Conservation (phyloP, 169 alveolate genomes). For the Plasmodium adleri region DNA sequence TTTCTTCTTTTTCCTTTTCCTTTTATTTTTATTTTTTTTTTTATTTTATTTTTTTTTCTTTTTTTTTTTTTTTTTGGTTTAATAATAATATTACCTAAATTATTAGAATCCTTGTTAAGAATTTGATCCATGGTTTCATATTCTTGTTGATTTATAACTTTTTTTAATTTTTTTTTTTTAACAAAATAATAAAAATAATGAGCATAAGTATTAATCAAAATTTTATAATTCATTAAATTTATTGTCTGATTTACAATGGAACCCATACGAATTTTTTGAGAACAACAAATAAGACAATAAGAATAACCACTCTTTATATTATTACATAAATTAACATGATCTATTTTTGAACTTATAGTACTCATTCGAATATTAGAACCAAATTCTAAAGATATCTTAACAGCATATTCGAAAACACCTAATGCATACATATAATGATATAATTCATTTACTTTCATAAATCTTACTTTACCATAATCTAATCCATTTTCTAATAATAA, state of each 20-base stretch:
- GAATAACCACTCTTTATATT: slow-evolving; percentile 42
- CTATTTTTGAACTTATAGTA: slow-evolving; percentile 1
- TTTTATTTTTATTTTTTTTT: neutral
- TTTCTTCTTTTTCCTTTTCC: neutral
- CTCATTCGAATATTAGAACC: slow-evolving; percentile 66
- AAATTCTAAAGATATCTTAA: slow-evolving; percentile 50
- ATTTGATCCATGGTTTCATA: neutral
- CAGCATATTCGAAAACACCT: slow-evolving; percentile 62
- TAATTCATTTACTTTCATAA: slow-evolving; percentile 60
- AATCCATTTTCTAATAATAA: slow-evolving; percentile 12
- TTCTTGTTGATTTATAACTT: neutral
- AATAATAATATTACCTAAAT: neutral
- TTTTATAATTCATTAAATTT: neutral
- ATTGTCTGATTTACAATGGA: neutral
- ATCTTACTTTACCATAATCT: slow-evolving; percentile 57
- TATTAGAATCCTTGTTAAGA: neutral
- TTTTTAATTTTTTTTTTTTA: neutral
- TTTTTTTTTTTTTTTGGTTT: no score
- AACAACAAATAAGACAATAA: slow-evolving; percentile 35
- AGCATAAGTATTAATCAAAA: neutral
- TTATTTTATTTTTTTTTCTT: no score
- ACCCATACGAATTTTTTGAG: slow-evolving; percentile 1
- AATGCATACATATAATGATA: slow-evolving; percentile 72
- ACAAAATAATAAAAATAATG: slow-evolving; percentile 15
- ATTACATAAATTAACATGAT: slow-evolving; percentile 12